Base-by-base conservation (phyloP, 2,329 filamentous ascomycete genomes). In the Cercospora citrullina region DNA sequence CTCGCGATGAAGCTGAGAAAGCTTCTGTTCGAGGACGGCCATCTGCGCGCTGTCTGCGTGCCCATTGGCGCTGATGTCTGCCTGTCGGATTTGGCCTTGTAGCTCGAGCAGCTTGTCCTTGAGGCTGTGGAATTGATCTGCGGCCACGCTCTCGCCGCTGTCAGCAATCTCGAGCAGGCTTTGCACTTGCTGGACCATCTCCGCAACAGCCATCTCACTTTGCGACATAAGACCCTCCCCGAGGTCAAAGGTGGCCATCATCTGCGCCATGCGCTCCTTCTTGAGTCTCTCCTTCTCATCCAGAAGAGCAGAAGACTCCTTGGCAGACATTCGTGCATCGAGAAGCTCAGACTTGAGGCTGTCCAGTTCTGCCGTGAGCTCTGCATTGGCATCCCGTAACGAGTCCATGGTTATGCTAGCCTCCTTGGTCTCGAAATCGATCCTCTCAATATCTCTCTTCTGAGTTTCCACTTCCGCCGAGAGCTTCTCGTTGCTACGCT, bases 281-380 rank as follows among this genome's bases (percentile, higher is more conserved):
- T 99, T 99, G 83, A 93, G 94, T 85, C 93, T 94, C 82, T 98
- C 96, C 85, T 99, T 99, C 81, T 98, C 95, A 74, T 98, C 94
- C 21, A 96, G 83, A 16, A 93, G 90, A 8, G 93, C 93, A 55
- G 88, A 93, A 1, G 91, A 94, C 82, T 98, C 95, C 83, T 95
- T 96, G 66, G 94, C 93, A 73, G 89, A 95, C 91, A 98, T 97
- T 83, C 94, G 94, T 58, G 95, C 93, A 79, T 98, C 94, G 18
- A 98, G 86, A 63, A 99, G 88, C 77, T 97, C 94, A 79, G 97
- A 94, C 83, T 98, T 98, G 68, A 98, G 87, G 66, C 97, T 94
- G 77, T 98, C 94, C 33, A 99, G 84, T 80, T 99, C 95, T 0
- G 89, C 82, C 0, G 95, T 98, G 60, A 99, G 88, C 80, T 99